These are phyloP conservation scores for Ambrosia hybrid DNA, from an alignment of 140 eudicot genomes.

Conservation along the genomic window DNA sequence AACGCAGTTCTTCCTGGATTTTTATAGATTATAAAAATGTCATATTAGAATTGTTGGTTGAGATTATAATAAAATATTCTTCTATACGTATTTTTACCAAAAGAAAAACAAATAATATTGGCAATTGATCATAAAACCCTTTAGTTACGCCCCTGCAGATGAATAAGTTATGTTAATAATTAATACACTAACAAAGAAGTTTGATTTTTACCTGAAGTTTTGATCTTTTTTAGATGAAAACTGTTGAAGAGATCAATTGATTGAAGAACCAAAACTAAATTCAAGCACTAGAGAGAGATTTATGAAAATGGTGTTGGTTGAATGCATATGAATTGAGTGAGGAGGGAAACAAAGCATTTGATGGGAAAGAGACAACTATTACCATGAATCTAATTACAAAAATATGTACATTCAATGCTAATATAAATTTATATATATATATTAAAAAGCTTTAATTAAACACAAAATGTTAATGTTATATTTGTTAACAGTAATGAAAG, in stretches of 20 bases:
- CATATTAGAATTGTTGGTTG: background rate
- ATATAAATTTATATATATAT: background rate
- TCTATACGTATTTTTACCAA: too few species aligned
- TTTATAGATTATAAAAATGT: background rate
- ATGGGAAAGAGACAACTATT: constrained; percentile 1
- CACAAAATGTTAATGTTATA: too few species aligned
- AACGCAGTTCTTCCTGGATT: constrained; percentile 11
- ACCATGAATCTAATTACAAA: background rate
- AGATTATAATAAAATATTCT: too few species aligned
- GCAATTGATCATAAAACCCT: too few species aligned
- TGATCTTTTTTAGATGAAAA: background rate
- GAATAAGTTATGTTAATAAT: background rate
- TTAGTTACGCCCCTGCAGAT: too few species aligned
- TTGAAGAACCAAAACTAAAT: constrained; percentile 1
- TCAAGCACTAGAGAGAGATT: background rate
- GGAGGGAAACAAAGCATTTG: background rate
- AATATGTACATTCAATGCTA: constrained; percentile 6
- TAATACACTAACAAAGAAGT: background rate
- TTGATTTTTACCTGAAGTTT: background rate
- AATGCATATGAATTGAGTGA: background rate
- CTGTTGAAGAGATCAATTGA: background rate
- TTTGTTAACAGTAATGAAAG: too few species aligned
- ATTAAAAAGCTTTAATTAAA: background rate
- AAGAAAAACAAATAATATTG: too few species aligned
- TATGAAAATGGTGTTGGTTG: background rate